These are phyloP conservation scores for Niveomyces coronatus DNA, from an alignment of 2,329 filamentous ascomycete species.

Conservation along the genomic window DNA sequence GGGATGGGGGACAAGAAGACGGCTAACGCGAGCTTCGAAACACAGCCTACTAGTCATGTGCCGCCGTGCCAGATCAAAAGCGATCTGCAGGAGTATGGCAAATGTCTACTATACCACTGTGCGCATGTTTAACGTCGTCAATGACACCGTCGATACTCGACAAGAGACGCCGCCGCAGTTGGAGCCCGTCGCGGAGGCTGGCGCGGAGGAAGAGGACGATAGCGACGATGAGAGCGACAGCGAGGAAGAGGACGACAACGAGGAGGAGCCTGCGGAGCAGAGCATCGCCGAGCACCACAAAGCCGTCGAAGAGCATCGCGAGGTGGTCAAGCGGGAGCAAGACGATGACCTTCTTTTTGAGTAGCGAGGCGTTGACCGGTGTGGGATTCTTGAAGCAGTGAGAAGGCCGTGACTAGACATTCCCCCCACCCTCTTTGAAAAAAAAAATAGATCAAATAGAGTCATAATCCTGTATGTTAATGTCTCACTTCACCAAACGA, in stretches of 20 bases:
- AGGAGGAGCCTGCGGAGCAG: constrained; percentile 7
- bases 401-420: too few relatives aligned
- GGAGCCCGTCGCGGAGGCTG: too few relatives aligned
- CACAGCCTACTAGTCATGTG: constrained; percentile 21
- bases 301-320: constrained; percentile 18
- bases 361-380: background rate
- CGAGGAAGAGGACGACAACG: constrained; percentile 7
- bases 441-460: too few relatives aligned
- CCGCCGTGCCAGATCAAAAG: constrained; percentile 8
- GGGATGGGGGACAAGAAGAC: too few relatives aligned
- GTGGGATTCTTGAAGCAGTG: background rate
- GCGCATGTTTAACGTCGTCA: constrained; percentile 18
- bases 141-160: too few relatives aligned
- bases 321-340: constrained; percentile 19
- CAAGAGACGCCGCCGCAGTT: too few relatives aligned
- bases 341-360: constrained; percentile 14
- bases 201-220: too few relatives aligned
- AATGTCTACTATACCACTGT: constrained; percentile 24
- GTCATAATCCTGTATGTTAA: too few relatives aligned
- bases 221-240: background rate
- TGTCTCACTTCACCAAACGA: too few relatives aligned
- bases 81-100: constrained; percentile 19
- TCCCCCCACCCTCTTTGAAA: too few relatives aligned
- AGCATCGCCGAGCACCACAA: constrained; percentile 17
- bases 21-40: too few relatives aligned